Evolutionary conservation across 805 yeast species (phyloP), one percentile per base, ranked within the genome.

Genomic region (Saccharomycopsis sp.): DNA sequence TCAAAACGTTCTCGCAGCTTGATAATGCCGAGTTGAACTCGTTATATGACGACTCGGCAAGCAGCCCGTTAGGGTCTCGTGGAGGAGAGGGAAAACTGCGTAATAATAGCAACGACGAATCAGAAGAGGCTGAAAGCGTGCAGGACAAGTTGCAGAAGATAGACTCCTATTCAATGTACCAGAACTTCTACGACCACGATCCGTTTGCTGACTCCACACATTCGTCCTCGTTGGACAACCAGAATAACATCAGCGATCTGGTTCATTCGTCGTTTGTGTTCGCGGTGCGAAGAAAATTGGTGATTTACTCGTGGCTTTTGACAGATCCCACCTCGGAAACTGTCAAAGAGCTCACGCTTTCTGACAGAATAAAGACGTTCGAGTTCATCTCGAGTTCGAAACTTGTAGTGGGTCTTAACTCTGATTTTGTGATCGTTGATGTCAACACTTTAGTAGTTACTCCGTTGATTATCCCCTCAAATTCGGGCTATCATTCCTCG

Each of bases 151-250:
- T 58, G 25, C 54, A 56, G 29, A 55, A 56, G 51, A 20, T 58
- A 3, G 61, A 58, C 41, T 56, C 59, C 3, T 58, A 58, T 23
- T 58, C 61, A 8, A 24, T 58, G 56, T 58, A 56, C 34, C 58
- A 56, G 35, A 58, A 56, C 24, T 56, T 58, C 20, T 52, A 56
- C 50, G 61, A 58, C 17, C 61, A 58, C 44, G 55, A 58, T 47
- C 61, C 61, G 25, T 58, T 56, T 50, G 35, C n/a, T 2, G 17
- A 41, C 9, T 44, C 59, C 3, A 41, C 47, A 14, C 19, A 20
- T 9, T 17, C 47, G 2, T 15, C 53, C 8, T 3, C 35, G 5
- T 3, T 9, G n/a, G 53, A 20, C n/a, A 19, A 22, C 14, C 17
- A 42, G 22, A 12, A 17, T 17, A 44, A 7, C 22, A n/a, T n/a